These are phyloP conservation scores for Salix udensis DNA, from an alignment of 345 rosid genomes.

Conservation along the genomic window DNA sequence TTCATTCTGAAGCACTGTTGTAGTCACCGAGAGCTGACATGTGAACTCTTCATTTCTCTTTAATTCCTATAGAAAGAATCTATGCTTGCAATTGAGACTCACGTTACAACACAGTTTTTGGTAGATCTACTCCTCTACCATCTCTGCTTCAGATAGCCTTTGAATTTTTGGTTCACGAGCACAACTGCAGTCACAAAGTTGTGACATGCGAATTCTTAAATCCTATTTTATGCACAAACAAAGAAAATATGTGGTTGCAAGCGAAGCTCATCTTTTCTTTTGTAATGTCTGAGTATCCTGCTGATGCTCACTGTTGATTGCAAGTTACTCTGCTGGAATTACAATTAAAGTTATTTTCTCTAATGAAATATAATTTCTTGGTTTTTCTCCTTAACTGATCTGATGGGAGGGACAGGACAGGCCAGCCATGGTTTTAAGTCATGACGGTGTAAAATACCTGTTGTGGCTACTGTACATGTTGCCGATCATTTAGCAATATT, in stretches of 20 bases:
- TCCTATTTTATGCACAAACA: not conserved
- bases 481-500: not conserved
- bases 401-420: not conserved
- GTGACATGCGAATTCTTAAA: not conserved
- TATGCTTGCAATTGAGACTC: not conserved
- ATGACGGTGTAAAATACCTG: not conserved
- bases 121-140: not conserved
- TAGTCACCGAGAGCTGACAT: not conserved
- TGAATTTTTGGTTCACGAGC: not conserved
- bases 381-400: not conserved
- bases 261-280: not conserved
- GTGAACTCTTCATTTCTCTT: not conserved
- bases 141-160: not conserved
- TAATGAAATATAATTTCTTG: not conserved
- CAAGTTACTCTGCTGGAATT: not conserved
- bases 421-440: not conserved
- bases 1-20: not conserved
- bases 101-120: not conserved
- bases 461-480: not conserved
- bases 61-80: not conserved
- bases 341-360: not conserved
- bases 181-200: not conserved
- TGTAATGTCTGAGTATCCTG: not conserved
- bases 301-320: not conserved
- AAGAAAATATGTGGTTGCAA: not conserved